phyloP scores from a whole-genome alignment of 2,329 filamentous ascomycete species.

The Anthostomella pinea region DNA sequence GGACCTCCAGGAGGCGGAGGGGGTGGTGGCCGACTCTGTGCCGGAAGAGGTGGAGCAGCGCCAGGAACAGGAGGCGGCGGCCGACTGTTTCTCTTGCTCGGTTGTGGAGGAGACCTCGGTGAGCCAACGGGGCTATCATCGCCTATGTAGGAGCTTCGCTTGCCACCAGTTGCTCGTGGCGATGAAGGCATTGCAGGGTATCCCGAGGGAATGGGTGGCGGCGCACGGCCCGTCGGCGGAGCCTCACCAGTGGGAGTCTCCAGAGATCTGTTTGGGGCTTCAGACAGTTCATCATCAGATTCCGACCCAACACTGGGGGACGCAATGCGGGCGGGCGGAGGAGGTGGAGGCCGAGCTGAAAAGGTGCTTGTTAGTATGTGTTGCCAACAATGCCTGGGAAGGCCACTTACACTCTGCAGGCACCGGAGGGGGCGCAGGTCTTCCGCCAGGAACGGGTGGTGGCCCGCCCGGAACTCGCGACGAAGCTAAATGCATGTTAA shows the following conservation, averaged over 20 bases:
- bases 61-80: constrained; percentile 61
- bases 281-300: constrained; percentile 83
- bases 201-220: constrained; percentile 44
- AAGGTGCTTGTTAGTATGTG: constrained; percentile 26
- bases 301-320: constrained; percentile 77
- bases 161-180: constrained; percentile 34
- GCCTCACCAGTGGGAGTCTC: constrained; percentile 39
- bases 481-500: constrained; percentile 29
- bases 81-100: constrained; percentile 55
- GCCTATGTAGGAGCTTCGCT: constrained; percentile 34
- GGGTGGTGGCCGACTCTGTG: constrained; percentile 61
- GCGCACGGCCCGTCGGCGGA: constrained; percentile 37
- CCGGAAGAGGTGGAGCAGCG: constrained; percentile 44
- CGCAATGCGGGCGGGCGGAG: constrained; percentile 49
- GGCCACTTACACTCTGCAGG: constrained; percentile 57
- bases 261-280: constrained; percentile 43
- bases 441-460: constrained; percentile 47
- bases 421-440: constrained; percentile 56
- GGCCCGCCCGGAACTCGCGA: constrained; percentile 30
- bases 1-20: constrained; percentile 59
- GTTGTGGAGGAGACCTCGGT: constrained; percentile 33
- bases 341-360: constrained; percentile 60
- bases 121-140: constrained; percentile 39
- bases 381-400: too few relatives aligned
- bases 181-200: constrained; percentile 46